Evolutionary conservation across 2,329 filamentous ascomycete genomes (phyloP), one percentile per base, ranked within the genome.

Genomic region (Fusarium cicatricum): DNA sequence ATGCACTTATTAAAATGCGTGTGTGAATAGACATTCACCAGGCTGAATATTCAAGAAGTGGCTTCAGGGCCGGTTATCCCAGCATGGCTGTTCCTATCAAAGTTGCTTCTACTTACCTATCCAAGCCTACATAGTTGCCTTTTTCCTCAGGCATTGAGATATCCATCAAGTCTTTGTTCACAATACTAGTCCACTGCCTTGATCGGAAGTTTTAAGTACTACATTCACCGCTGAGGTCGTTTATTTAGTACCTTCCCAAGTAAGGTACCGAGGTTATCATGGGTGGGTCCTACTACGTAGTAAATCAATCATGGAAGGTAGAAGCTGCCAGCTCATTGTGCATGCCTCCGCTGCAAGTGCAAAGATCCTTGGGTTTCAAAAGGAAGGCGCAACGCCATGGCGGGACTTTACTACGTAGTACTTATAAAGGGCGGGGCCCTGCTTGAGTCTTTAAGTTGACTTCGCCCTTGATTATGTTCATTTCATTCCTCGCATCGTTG

Each of bases 301-400:
- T n/a, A n/a, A n/a, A n/a, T n/a, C n/a, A 26, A 26, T 26, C 6
- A 26, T 8, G 5, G 2, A 10, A 26, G 23, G 23, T 26, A 66
- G 57, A 54, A 53, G 52, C 33, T 69, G 67, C 67, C 67, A 69
- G 46, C 58, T 69, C 67, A 69, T 60, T 65, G 55, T 69, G 67
- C 67, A 67, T 68, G 65, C 54, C 42, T 46, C 43, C 46, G 9
- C 29, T 32, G 29, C 29, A 58, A 58, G 54, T 23, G 21, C 21
- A 23, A 52, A 62, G 52, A 52, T 53, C 50, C 53, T 43, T 52
- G 45, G 39, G 21, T 52, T 54, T 48, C 43, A 31, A 36, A 52
- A 49, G 58, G 52, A 58, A 58, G 51, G 54, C 44, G 43, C 44
- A 52, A 58, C 50, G 50, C 16, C 47, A 29, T 64, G 55, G 57